Evolutionary conservation across 345 rosid genomes (phyloP).

Genomic region (Salix caprea): DNA sequence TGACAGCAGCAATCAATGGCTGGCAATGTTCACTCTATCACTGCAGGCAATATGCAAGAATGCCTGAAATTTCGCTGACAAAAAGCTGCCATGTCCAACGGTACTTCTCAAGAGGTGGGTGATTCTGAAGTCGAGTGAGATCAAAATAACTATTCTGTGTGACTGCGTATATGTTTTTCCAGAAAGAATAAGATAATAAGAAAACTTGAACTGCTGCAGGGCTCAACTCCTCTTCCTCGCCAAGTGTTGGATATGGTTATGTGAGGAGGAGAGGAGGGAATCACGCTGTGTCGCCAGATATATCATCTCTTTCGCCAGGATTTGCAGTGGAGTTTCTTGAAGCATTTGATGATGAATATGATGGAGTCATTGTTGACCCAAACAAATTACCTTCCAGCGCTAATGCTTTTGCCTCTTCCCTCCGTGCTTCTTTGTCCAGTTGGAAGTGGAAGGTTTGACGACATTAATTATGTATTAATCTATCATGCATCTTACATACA

Average conservation of each 20-base stretch:
- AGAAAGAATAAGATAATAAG: no score
- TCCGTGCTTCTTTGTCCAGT: constrained; percentile 30
- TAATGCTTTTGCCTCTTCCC: constrained; percentile 40
- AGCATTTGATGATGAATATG: constrained; percentile 46
- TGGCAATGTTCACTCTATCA: neutral
- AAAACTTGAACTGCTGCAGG: neutral
- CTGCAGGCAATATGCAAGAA: neutral
- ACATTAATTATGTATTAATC: neutral
- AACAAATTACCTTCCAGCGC: constrained; percentile 29
- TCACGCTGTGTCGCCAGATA: constrained; percentile 31
- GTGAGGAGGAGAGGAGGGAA: neutral
- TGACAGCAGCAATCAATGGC: constrained; percentile 10
- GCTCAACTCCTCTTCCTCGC: neutral
- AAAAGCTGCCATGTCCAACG: neutral
- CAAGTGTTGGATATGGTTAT: neutral
- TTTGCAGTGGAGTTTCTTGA: constrained; percentile 30
- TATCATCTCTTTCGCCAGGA: constrained; percentile 16
- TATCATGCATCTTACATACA: neutral
- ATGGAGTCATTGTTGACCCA: constrained; percentile 40
- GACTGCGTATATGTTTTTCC: no score
- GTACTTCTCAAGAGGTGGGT: constrained; percentile 15
- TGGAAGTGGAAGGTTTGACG: constrained; percentile 40
- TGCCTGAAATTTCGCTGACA: neutral
- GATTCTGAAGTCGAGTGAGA: no score
- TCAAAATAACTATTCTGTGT: no score